These are phyloP conservation scores for Pichia thaimueangensis DNA, from an alignment of 805 yeast species.

Conservation along the genomic window DNA sequence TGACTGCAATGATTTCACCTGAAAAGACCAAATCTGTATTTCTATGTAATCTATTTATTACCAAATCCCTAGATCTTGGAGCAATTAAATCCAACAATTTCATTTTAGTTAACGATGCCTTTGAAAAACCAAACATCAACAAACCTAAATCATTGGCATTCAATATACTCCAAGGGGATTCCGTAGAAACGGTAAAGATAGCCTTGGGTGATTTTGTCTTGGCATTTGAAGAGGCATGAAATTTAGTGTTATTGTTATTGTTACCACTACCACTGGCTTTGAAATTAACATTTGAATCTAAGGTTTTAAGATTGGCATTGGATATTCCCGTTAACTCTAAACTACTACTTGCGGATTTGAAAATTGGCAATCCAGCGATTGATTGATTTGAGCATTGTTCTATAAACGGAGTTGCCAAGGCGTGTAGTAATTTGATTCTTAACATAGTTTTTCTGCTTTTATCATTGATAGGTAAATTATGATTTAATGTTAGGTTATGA, in stretches of 20 bases:
- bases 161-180: conserved; percentile 70
- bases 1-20: conserved; percentile 80
- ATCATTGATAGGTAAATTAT: conserved; percentile 25
- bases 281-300: not conserved
- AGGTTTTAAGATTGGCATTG: not conserved
- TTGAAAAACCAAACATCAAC: conserved; percentile 75
- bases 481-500: conserved; percentile 49
- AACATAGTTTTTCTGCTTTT: conserved; percentile 35
- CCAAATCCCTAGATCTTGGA: conserved; percentile 67
- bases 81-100: conserved; percentile 73
- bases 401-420: conserved; percentile 62
- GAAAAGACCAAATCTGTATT: conserved; percentile 53
- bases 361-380: conserved; percentile 24
- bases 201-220: conserved; percentile 75
- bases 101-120: conserved; percentile 51
- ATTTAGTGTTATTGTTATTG: conserved; percentile 26
- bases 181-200: conserved; percentile 69
- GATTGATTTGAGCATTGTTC: conserved; percentile 28
- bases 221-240: conserved; percentile 60
- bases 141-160: conserved; percentile 91
- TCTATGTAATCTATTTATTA: conserved; percentile 46
- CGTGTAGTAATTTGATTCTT: conserved; percentile 46
- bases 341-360: conserved; percentile 21
- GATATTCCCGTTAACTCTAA: conserved; percentile 22
- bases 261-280: conserved; percentile 14